Evolutionary conservation across 1,284 basidiomycete genomes (phyloP).

Genomic region (Vanrija humicola): DNA sequence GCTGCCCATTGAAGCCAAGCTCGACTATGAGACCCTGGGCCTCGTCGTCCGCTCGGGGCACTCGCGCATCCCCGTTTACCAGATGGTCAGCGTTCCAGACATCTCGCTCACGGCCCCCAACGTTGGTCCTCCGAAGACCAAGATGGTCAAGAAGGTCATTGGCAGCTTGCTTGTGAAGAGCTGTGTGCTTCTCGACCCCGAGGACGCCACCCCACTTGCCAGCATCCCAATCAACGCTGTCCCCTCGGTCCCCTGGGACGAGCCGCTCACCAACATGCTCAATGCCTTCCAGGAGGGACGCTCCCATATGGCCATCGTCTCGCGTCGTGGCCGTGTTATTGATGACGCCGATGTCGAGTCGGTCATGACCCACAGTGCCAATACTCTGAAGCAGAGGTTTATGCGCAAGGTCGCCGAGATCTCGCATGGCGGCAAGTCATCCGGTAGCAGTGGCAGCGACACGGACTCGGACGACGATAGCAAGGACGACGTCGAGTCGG

Average conservation of each 20-base stretch:
- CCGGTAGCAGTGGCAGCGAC: constrained; percentile 56
- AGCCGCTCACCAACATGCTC: constrained; percentile 77
- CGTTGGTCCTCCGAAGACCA: constrained; percentile 37
- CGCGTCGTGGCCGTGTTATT: constrained; percentile 52
- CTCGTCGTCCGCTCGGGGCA: constrained; percentile 73
- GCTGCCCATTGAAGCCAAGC: constrained; percentile 71
- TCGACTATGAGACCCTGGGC: constrained; percentile 72
- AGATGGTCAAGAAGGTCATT: constrained; percentile 68
- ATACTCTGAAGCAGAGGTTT: constrained; percentile 49
- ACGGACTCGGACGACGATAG: constrained; percentile 32
- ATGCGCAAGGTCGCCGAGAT: constrained; percentile 47
- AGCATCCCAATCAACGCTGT: constrained; percentile 78
- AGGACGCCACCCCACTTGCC: constrained; percentile 72
- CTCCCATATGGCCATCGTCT: constrained; percentile 87
- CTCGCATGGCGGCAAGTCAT: neutral
- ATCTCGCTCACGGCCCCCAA: constrained; percentile 27
- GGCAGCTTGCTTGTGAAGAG: constrained; percentile 77
- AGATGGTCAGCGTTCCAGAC: constrained; percentile 62
- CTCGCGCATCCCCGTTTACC: constrained; percentile 61
- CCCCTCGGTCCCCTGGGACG: constrained; percentile 77
- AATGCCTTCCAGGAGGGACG: constrained; percentile 88
- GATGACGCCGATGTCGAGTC: constrained; percentile 30
- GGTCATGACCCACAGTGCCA: constrained; percentile 50
- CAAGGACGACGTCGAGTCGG: constrained; percentile 23
- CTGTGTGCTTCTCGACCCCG: constrained; percentile 83